Conservation (phyloP, 768 basidiomycete species). For the Tylopilus balloui region DNA sequence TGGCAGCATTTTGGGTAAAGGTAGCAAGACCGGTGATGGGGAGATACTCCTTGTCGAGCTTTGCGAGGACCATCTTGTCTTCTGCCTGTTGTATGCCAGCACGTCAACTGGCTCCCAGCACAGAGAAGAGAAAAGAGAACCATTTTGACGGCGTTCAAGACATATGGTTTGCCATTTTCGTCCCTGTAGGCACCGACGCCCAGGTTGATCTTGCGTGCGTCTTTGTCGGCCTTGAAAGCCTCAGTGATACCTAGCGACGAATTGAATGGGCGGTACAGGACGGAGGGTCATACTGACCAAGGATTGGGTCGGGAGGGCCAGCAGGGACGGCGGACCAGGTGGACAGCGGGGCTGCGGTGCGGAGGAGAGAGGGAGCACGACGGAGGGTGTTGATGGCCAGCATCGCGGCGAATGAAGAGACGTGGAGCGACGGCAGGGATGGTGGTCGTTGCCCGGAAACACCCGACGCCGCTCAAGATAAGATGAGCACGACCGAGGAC, state of each 20-base stretch:
- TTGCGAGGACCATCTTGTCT: constrained; percentile 56
- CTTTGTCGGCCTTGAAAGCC: constrained; percentile 94
- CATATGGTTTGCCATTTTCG: constrained; percentile 90
- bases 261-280: constrained; percentile 3
- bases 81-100: constrained; percentile 55
- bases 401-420: constrained; percentile 25
- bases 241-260: constrained; percentile 72
- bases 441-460: constrained; percentile 19
- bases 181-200: constrained; percentile 98
- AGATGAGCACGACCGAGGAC: background rate
- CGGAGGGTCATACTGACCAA: constrained; percentile 48
- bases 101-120: background rate
- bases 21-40: constrained; percentile 88
- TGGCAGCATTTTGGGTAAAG: constrained; percentile 82
- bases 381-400: constrained; percentile 45
- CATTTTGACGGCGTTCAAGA: constrained; percentile 85
- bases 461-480: constrained; percentile 8
- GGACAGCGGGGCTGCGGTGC: constrained; percentile 46
- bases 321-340: constrained; percentile 80
- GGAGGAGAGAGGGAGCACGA: constrained; percentile 41
- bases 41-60: constrained; percentile 91
- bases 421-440: no score
- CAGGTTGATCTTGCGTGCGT: constrained; percentile 91
- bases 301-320: constrained; percentile 90
- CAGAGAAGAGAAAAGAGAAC: constrained; percentile 33